Evolutionary conservation across 2,329 filamentous ascomycete species (phyloP).

Genomic region (Pezicula neosporulosa): DNA sequence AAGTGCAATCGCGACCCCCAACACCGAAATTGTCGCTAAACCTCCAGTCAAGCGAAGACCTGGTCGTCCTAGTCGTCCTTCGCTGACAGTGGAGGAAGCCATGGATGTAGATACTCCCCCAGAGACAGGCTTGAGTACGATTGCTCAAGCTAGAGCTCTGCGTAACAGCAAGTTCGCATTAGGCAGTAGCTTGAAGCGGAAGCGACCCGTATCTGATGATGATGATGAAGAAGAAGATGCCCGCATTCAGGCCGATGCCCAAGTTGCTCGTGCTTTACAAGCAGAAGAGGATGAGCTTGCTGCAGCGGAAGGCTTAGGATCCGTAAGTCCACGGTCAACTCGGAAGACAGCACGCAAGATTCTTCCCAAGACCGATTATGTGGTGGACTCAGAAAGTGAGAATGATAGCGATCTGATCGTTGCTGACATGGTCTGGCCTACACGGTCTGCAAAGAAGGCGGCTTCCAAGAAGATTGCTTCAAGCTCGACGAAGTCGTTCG

Average conservation of each 20-base stretch:
- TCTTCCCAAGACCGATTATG: constrained; percentile 10
- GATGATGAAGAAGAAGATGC: constrained; percentile 34
- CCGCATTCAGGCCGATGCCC: constrained; percentile 41
- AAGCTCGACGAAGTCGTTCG: neutral
- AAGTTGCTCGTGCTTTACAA: constrained; percentile 54
- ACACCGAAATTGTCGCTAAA: constrained; percentile 31
- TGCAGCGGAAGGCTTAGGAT: constrained; percentile 19
- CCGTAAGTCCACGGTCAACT: constrained; percentile 12
- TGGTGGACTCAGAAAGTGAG: constrained; percentile 6
- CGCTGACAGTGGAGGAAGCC: too few species aligned
- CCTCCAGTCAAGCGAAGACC: constrained; percentile 20
- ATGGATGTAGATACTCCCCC: constrained; percentile 1
- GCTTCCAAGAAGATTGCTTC: neutral
- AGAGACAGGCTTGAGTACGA: constrained; percentile 32
- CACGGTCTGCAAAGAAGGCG: too few species aligned
- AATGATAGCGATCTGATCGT: constrained; percentile 15
- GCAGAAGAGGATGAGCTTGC: constrained; percentile 44
- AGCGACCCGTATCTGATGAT: constrained; percentile 42
- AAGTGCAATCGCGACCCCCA: constrained; percentile 53
- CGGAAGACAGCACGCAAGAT: constrained; percentile 2
- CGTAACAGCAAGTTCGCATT: constrained; percentile 47
- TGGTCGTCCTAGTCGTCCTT: constrained; percentile 7
- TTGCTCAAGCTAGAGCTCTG: constrained; percentile 41
- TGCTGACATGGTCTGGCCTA: constrained; percentile 12
- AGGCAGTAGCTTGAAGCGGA: constrained; percentile 34